These are phyloP conservation scores for Leccinellum rugosiceps DNA, from an alignment of 768 basidiomycete genomes.

Conservation along the genomic window DNA sequence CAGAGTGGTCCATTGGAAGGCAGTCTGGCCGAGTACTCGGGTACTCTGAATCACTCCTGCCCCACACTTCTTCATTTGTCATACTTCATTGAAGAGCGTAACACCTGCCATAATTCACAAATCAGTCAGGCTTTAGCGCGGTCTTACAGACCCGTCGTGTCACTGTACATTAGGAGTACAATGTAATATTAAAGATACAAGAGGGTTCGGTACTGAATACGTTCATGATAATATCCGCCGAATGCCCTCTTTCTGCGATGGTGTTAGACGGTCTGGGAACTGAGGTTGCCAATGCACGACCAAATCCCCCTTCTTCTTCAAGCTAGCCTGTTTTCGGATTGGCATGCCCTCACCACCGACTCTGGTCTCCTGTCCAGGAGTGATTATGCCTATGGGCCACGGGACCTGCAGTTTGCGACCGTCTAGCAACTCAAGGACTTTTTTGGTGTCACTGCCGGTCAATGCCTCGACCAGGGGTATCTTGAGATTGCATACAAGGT, in stretches of 20 bases:
- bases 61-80: neutral
- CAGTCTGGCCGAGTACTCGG: too few species aligned
- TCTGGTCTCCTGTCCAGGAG: constrained; percentile 70
- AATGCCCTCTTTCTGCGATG: constrained; percentile 77
- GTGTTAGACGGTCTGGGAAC: constrained; percentile 76
- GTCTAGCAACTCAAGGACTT: constrained; percentile 68
- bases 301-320: constrained; percentile 78
- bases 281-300: constrained; percentile 78
- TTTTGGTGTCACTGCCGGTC: constrained; percentile 52
- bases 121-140: neutral
- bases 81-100: neutral
- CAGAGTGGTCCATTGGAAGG: too few species aligned
- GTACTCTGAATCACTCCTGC: too few species aligned
- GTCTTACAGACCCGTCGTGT: constrained; percentile 4
- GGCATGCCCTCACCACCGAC: constrained; percentile 88
- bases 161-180: constrained; percentile 8
- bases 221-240: constrained; percentile 56
- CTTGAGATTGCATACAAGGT: constrained; percentile 58
- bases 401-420: constrained; percentile 71
- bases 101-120: neutral
- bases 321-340: constrained; percentile 71
- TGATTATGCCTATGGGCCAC: constrained; percentile 64
- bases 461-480: constrained; percentile 85
- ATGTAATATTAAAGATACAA: constrained; percentile 6
- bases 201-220: neutral